These are phyloP conservation scores for Leccinellum rugosiceps DNA, from an alignment of 768 basidiomycete species.

Conservation along the genomic window DNA sequence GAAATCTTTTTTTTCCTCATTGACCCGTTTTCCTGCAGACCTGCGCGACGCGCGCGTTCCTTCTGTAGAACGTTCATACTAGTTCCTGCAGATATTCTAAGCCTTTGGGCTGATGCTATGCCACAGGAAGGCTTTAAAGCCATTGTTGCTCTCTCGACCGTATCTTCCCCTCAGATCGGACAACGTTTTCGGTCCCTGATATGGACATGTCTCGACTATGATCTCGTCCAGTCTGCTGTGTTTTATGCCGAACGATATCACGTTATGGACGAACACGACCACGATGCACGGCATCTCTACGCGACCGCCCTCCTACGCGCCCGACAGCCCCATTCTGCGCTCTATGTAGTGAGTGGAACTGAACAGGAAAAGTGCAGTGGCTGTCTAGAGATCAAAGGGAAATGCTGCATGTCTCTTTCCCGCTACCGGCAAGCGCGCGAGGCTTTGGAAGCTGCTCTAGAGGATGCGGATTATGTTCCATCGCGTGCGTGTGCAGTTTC, in stretches of 20 bases:
- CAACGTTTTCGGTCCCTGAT: slow-evolving; percentile 71
- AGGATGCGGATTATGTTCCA: slow-evolving; percentile 49
- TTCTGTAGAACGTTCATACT: slow-evolving; percentile 15
- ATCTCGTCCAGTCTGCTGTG: slow-evolving; percentile 73
- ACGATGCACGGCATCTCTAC: slow-evolving; percentile 83
- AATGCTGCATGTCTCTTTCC: slow-evolving; percentile 69
- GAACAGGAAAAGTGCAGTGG: slow-evolving; percentile 62
- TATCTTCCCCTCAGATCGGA: slow-evolving; percentile 54
- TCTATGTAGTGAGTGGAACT: slow-evolving; percentile 63
- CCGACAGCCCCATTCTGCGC: slow-evolving; percentile 71
- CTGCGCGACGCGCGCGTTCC: slow-evolving; percentile 7
- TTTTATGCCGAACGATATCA: slow-evolving; percentile 89
- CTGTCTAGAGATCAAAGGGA: slow-evolving; percentile 76
- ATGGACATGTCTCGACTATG: slow-evolving; percentile 83
- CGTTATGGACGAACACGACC: slow-evolving; percentile 64
- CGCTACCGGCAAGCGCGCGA: slow-evolving; percentile 76
- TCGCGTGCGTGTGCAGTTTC: slow-evolving; percentile 46
- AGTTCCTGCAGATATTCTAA: slow-evolving; percentile 23
- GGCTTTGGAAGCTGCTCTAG: slow-evolving; percentile 61
- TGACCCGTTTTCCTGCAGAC: slow-evolving; percentile 5
- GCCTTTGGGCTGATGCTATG: slow-evolving; percentile 44
- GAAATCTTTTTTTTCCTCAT: slow-evolving; percentile 12
- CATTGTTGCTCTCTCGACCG: slow-evolving; percentile 30
- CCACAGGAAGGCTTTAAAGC: slow-evolving; percentile 47
- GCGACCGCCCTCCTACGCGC: slow-evolving; percentile 71